These are phyloP conservation scores for Fagopyrum tataricum DNA, from an alignment of 148 eudicot species.

Conservation along the genomic window DNA sequence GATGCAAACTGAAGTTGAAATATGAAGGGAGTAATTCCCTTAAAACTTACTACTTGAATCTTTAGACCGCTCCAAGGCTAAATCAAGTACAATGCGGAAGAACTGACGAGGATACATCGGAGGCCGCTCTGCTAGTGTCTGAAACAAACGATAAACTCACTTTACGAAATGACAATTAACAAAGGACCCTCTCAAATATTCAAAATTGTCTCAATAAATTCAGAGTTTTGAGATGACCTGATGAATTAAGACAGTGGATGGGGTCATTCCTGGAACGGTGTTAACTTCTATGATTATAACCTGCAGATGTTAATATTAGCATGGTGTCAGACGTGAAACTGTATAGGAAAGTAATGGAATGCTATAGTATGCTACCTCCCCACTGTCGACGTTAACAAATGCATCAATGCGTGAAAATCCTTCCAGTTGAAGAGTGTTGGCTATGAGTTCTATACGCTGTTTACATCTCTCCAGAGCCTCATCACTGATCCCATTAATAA, in stretches of 20 bases:
- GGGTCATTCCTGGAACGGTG: slow-evolving; percentile 96
- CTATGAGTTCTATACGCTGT: slow-evolving; percentile 64
- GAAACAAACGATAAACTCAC: slow-evolving; percentile 10
- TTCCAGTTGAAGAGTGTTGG: slow-evolving; percentile 71
- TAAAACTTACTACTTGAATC: neutral
- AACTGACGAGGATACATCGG: slow-evolving; percentile 77
- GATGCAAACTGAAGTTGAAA: too few species aligned
- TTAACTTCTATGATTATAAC: slow-evolving; percentile 85
- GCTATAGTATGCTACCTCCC: slow-evolving; percentile 47
- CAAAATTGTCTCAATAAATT: neutral
- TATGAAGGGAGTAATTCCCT: neutral
- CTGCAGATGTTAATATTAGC: slow-evolving; percentile 25
- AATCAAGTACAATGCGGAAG: slow-evolving; percentile 65
- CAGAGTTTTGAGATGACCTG: slow-evolving; percentile 41
- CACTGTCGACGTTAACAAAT: slow-evolving; percentile 74
- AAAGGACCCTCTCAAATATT: neutral
- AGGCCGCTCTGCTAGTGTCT: slow-evolving; percentile 88
- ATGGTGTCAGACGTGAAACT: too few species aligned
- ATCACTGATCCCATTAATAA: slow-evolving; percentile 30
- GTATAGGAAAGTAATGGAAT: neutral
- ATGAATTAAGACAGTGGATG: slow-evolving; percentile 87
- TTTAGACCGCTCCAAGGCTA: slow-evolving; percentile 42
- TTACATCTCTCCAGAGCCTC: slow-evolving; percentile 60
- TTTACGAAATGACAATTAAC: too few species aligned
- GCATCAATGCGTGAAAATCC: slow-evolving; percentile 93